Conservation (phyloP, 495 filamentous ascomycete species). For the Penicillium coffeae region DNA sequence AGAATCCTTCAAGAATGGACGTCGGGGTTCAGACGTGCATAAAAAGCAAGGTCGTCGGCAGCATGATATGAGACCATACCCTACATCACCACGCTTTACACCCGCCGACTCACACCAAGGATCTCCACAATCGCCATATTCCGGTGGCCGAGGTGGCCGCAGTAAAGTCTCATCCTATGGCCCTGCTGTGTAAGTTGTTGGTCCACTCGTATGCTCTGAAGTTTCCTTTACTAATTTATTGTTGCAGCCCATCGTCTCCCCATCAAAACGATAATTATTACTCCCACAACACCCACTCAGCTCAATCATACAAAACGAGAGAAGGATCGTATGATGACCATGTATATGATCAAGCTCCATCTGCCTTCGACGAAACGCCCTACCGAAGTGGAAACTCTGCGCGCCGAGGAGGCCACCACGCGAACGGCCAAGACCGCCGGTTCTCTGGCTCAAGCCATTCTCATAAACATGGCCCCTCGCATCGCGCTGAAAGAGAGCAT, state of each 20-base stretch:
- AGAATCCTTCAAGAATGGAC: conserved; percentile 27
- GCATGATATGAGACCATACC: conserved; percentile 47
- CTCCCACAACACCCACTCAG: conserved; percentile 37
- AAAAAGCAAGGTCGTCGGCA: conserved; percentile 27
- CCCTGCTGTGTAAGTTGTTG: too few relatives aligned
- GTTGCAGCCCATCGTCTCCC: conserved; percentile 43
- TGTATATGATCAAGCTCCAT: conserved; percentile 46
- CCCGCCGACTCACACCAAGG: conserved; percentile 60
- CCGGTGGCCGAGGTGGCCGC: conserved; percentile 52
- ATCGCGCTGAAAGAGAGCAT: conserved; percentile 35
- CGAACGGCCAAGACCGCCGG: conserved; percentile 45
- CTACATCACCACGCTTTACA: conserved; percentile 55
- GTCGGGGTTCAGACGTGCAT: conserved; percentile 29
- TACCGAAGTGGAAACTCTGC: conserved; percentile 54
- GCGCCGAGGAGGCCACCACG: conserved; percentile 52
- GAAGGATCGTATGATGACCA: conserved; percentile 51
- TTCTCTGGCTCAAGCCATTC: conserved; percentile 34
- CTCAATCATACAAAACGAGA: conserved; percentile 54
- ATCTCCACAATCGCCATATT: conserved; percentile 68
- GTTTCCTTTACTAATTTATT: too few relatives aligned
- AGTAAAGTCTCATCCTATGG: conserved; percentile 52
- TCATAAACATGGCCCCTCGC: conserved; percentile 19
- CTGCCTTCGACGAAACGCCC: conserved; percentile 40
- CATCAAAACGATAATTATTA: conserved; percentile 49
- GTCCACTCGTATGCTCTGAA: too few relatives aligned